Evolutionary conservation across 1,284 basidiomycete species (phyloP).

Genomic region (Xerocomus amazonicus): DNA sequence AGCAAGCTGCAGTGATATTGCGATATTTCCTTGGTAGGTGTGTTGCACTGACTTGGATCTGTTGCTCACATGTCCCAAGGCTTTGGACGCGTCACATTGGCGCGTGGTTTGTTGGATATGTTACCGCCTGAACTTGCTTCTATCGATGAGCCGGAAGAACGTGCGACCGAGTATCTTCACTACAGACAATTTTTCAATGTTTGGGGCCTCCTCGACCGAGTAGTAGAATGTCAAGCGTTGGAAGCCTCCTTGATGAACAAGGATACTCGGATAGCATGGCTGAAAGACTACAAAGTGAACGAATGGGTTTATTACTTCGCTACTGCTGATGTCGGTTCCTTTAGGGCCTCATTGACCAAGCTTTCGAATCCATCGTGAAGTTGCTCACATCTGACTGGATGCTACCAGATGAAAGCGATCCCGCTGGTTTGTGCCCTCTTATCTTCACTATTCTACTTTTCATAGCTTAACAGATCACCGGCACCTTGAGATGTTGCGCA

Average conservation of each 20-base stretch:
- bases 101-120: constrained; percentile 59
- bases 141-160: constrained; percentile 58
- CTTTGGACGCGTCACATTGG: constrained; percentile 69
- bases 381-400: constrained; percentile 77
- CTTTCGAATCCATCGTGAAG: constrained; percentile 57
- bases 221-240: constrained; percentile 53
- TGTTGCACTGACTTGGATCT: background rate
- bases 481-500: constrained; percentile 67
- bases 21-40: constrained; percentile 82
- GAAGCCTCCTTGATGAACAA: constrained; percentile 53
- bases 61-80: constrained; percentile 40
- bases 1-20: constrained; percentile 81
- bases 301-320: background rate
- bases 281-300: constrained; percentile 58
- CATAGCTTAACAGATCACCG: constrained; percentile 44
- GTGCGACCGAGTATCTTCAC: constrained; percentile 66
- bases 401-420: constrained; percentile 47
- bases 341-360: constrained; percentile 55
- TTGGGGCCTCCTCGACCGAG: constrained; percentile 58
- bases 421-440: constrained; percentile 35
- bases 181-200: constrained; percentile 72
- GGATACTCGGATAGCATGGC: constrained; percentile 58
- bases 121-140: constrained; percentile 64
- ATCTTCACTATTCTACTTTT: background rate
- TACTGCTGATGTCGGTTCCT: constrained; percentile 2